These are phyloP conservation scores for Secale cereale DNA, from an alignment of 176 grass and related monocot species.

Conservation along the genomic window DNA sequence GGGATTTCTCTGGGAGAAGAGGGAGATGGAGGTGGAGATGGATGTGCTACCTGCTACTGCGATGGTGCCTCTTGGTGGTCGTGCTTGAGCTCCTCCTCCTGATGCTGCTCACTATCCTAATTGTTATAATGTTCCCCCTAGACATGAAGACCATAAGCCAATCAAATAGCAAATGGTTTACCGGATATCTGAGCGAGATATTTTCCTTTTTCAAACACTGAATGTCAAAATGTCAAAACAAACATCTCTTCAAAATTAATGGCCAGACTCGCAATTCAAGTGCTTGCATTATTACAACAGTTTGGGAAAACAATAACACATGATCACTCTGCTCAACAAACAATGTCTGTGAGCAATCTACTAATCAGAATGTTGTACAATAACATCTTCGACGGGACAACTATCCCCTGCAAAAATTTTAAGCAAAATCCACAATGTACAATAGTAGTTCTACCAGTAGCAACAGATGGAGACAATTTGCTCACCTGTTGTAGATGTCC, in stretches of 20 bases:
- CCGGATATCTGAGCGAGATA: not conserved
- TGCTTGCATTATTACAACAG: not conserved
- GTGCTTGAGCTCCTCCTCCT: too few relatives aligned
- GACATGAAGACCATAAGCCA: not conserved
- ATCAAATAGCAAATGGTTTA: not conserved
- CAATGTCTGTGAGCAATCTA: constrained; percentile 11
- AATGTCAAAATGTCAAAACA: not conserved
- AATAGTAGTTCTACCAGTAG: too few relatives aligned
- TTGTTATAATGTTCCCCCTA: not conserved
- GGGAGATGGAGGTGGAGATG: too few relatives aligned
- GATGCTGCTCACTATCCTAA: not conserved
- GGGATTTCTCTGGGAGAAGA: too few relatives aligned
- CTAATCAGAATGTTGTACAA: not conserved
- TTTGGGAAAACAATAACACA: not conserved
- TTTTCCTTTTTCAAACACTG: not conserved
- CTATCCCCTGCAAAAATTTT: not conserved
- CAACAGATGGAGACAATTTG: too few relatives aligned
- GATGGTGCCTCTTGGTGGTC: too few relatives aligned
- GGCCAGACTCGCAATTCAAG: not conserved
- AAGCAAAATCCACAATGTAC: too few relatives aligned
- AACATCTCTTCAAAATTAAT: not conserved
- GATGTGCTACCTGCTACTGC: too few relatives aligned
- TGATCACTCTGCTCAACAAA: not conserved
- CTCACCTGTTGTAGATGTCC: too few relatives aligned
- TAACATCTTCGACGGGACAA: not conserved